Evolutionary conservation across 108 stramenopile genomes (phyloP).

Genomic region (Stephanodiscus minutulus): DNA sequence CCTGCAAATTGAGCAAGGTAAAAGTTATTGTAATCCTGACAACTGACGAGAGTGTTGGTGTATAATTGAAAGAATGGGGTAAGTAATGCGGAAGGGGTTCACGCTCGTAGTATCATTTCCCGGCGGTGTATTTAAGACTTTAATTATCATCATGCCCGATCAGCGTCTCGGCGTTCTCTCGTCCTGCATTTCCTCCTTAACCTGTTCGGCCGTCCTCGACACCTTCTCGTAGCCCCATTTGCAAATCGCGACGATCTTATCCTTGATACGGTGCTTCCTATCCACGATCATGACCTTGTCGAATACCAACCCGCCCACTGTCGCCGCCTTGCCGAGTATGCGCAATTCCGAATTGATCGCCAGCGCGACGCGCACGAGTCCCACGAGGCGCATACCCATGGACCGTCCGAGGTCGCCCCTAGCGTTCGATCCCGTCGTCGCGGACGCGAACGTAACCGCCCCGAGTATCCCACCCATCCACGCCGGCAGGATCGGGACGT

Average conservation of each 20-base stretch:
- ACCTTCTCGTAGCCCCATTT: constrained; percentile 61
- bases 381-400: constrained; percentile 84
- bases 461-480: constrained; percentile 82
- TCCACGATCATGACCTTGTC: constrained; percentile 85
- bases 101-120: neutral
- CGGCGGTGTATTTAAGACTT: neutral
- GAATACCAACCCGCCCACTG: constrained; percentile 67
- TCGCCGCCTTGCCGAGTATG: constrained; percentile 60
- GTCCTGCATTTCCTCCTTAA: constrained; percentile 43
- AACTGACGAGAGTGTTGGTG: no score
- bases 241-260: constrained; percentile 60
- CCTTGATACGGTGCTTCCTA: constrained; percentile 79
- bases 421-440: constrained; percentile 54
- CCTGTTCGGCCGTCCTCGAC: constrained; percentile 33
- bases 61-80: neutral
- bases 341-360: constrained; percentile 67
- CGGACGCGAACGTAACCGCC: constrained; percentile 65
- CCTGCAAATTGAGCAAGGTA: neutral
- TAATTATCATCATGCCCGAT: neutral
- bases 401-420: constrained; percentile 76
- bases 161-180: constrained; percentile 10
- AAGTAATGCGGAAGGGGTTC: neutral
- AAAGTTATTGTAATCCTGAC: no score
- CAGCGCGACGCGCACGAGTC: constrained; percentile 56
- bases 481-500: constrained; percentile 74